These are phyloP conservation scores for Pleurotus platypus DNA, from an alignment of 768 basidiomycete species.

Conservation along the genomic window DNA sequence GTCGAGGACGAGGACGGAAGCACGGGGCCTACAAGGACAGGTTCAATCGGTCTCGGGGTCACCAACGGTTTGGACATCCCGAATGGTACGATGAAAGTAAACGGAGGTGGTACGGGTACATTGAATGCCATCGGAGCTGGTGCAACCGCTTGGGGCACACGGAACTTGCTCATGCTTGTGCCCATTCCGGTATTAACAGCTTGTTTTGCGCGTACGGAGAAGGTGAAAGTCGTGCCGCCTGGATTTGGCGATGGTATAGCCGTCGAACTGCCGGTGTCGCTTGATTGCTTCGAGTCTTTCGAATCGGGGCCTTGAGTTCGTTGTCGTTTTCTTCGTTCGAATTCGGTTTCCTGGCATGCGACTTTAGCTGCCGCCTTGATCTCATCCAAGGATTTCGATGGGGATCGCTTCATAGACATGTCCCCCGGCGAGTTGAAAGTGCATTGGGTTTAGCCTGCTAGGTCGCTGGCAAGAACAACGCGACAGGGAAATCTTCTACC, in stretches of 20 bases:
- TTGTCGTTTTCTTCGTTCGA: slow-evolving; percentile 3
- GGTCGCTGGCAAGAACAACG: too few relatives aligned
- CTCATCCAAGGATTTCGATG: not conserved
- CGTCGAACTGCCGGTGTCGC: not conserved
- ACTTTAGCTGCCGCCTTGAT: slow-evolving; percentile 3
- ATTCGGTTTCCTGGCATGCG: slow-evolving; percentile 6
- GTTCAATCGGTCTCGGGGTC: not conserved
- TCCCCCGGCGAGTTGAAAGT: not conserved
- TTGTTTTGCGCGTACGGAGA: not conserved
- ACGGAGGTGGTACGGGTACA: not conserved
- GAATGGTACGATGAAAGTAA: slow-evolving; percentile 1
- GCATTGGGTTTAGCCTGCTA: too few relatives aligned
- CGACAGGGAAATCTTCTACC: too few relatives aligned
- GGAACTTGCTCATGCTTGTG: not conserved
- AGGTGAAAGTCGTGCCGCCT: not conserved
- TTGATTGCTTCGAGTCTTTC: not conserved
- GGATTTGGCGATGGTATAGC: not conserved
- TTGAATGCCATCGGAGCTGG: not conserved
- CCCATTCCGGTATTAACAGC: not conserved
- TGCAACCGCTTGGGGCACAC: not conserved
- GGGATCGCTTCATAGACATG: not conserved
- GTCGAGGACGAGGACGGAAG: not conserved
- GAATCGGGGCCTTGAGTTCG: not conserved
- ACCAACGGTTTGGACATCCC: not conserved
- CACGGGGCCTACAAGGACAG: not conserved